Base-by-base conservation (phyloP, 2,329 filamentous ascomycete species). In the Penicillium thymicola region DNA sequence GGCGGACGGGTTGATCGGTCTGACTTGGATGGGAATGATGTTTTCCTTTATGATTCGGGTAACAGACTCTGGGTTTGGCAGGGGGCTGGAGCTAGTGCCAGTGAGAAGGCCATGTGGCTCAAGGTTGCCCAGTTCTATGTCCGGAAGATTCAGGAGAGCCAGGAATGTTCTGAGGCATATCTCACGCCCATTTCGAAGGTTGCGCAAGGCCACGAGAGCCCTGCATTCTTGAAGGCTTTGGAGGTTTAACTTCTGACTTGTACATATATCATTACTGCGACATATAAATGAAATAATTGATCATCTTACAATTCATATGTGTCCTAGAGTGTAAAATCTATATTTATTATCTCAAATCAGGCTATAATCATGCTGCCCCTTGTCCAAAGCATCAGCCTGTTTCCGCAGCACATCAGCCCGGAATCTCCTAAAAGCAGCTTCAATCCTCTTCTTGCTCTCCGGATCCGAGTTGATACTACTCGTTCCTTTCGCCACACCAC, bases 1-100 rank as follows among this genome's bases (percentile, higher is more conserved):
- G 82, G 81, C 0, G 66, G 72, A 28, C 66, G 64, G 1, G 36
- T 58, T 9, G 42, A 44, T 37, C 49, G 54, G 16, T 67, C 89
- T 27, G 84, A 88, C 49, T 90, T 90, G 57, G 87, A 89, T 34
- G 86, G 87, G 1, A 76, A 76, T 0, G 81, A 86, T 49, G 88
- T 89, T 5, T 89, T 88, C 65, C 68, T 89, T 21, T 76, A 87
- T 58, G 84, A 86, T 61, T 78, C 76, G 0, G 84, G 85, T 7
- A 79, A 70, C 49, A 74, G 74, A 8, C 75, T 89, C 34, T 89
- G 85, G 85, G 83, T 89, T 2, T 89, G 86, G 86, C 80, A 87
- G 65, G 86, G 86, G 0, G 71, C 73, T 2, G 75, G 76, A 1
- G 85, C 86, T 9, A 88, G 85, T 68, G 72, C 72, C 34, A 72